Base-by-base conservation (phyloP, 257 asterid genomes). In the Leptodermis oblonga region DNA sequence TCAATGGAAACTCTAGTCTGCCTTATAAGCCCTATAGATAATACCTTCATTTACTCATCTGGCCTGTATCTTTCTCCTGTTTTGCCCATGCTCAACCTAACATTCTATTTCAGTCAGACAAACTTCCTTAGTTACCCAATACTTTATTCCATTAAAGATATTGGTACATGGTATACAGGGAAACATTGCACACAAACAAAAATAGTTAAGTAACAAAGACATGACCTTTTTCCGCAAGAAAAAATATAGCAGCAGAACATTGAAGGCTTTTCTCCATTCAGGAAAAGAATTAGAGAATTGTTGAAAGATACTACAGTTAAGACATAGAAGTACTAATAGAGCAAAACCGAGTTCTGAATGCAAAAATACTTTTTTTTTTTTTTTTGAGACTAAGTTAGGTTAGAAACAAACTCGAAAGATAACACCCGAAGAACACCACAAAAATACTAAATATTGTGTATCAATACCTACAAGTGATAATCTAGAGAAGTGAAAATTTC, bases 381-480 rank as follows among this genome's bases (percentile, higher is more conserved):
- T n/a, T n/a, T n/a, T n/a, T n/a, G n/a, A n/a, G n/a, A n/a, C n/a
- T n/a, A n/a, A n/a, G n/a, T n/a, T n/a, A n/a, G n/a, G n/a, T n/a
- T n/a, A n/a, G n/a, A n/a, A n/a, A n/a, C n/a, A n/a, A n/a, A n/a
- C n/a, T n/a, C n/a, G n/a, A n/a, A n/a, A n/a, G n/a, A n/a, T n/a
- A n/a, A n/a, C n/a, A n/a, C n/a, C n/a, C n/a, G n/a, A n/a, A n/a
- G n/a, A n/a, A n/a, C n/a, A n/a, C n/a, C n/a, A n/a, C n/a, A n/a
- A n/a, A n/a, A n/a, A n/a, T n/a, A n/a, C n/a, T n/a, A n/a, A n/a
- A 18, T 28, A 25, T 18, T 26, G 30, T 3, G 31, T 17, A 73
- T 5, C 7, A 76, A 60, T 11, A 41, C 49, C 49, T 45, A 59
- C 34, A 15, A 71, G 62, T n/a, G n/a, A n/a, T n/a, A n/a, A n/a